Evolutionary conservation across 495 filamentous ascomycete genomes (phyloP), one percentile per base, ranked within the genome.

Genomic region (Trichoderma virens): DNA sequence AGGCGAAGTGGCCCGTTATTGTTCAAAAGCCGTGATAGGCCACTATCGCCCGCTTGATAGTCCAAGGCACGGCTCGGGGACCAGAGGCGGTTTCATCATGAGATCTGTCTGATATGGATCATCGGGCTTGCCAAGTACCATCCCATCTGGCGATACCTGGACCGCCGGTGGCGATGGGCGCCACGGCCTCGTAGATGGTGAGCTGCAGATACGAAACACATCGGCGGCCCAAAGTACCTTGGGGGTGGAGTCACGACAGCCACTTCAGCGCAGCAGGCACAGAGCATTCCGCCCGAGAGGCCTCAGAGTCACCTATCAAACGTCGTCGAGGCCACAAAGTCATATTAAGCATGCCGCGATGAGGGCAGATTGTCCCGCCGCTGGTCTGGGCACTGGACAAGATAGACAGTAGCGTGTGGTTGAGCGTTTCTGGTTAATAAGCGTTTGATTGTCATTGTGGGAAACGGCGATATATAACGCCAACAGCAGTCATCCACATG

Each of bases 21-120:
- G 51, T 23, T n/a, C 9, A n/a, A 7, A 8, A 8, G 5, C 25
- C 9, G 51, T 56, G 51, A 56, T 56, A 56, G 51, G 51, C 51
- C 51, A 27, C 51, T 30, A 14, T 18, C 41, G 9, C 16, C 16
- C 41, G 41, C 41, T 14, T 56, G 51, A 13, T 51, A 13, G 20
- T 30, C 20, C 51, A 56, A 27, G 51, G 43, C 43, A 47, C 43
- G 43, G 43, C 43, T 47, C 43, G 43, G 43, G n/a, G 43, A 23
- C 43, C 43, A 47, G n/a, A 47, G 43, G 23, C 51, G 8, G 51
- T 56, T 56, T 56, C 51, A 56, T 30, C 23, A 56, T 56, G 27
- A 56, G 51, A 56, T 56, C 51, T 56, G 51, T 56, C 51, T 56
- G 51, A 56, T 56, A 56, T 56, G 23, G 51, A 56, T 56, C 51